Evolutionary conservation across 2,329 filamentous ascomycete species (phyloP).

Genomic region (Xylaria sp.): DNA sequence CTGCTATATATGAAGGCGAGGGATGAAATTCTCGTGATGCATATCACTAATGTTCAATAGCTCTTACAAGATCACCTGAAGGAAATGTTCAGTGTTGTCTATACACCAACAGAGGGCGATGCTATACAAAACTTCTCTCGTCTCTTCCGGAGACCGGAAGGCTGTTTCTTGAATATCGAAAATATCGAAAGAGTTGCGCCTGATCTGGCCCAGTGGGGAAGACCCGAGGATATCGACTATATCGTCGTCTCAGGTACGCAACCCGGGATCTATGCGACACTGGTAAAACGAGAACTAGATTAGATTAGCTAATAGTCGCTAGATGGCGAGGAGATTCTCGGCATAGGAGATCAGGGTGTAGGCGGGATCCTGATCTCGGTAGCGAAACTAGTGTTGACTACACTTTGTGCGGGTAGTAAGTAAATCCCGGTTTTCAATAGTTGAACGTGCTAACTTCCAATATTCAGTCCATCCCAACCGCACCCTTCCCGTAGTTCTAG

Average conservation of each 20-base stretch:
- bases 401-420: conserved; percentile 77
- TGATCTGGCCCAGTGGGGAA: conserved; percentile 75
- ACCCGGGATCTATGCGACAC: not conserved
- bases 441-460: not conserved
- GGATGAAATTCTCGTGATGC: not conserved
- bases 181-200: conserved; percentile 73
- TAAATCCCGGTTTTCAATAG: not conserved
- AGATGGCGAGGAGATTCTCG: conserved; percentile 78
- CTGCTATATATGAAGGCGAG: not conserved
- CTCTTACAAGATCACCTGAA: conserved; percentile 80
- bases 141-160: conserved; percentile 80
- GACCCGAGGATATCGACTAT: conserved; percentile 81
- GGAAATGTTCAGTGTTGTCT: conserved; percentile 92
- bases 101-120: conserved; percentile 90
- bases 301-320: conserved; percentile 33
- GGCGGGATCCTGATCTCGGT: conserved; percentile 86
- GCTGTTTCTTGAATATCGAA: conserved; percentile 81
- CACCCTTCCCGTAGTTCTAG: conserved; percentile 82
- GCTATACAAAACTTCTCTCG: conserved; percentile 87
- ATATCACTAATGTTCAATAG: conserved; percentile 51
- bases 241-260: conserved; percentile 82
- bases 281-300: not conserved
- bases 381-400: conserved; percentile 85
- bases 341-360: conserved; percentile 89
- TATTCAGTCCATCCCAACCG: conserved; percentile 76